phyloP scores from a whole-genome alignment of 2,329 filamentous ascomycete genomes.

The Escovopsis sp. region DNA sequence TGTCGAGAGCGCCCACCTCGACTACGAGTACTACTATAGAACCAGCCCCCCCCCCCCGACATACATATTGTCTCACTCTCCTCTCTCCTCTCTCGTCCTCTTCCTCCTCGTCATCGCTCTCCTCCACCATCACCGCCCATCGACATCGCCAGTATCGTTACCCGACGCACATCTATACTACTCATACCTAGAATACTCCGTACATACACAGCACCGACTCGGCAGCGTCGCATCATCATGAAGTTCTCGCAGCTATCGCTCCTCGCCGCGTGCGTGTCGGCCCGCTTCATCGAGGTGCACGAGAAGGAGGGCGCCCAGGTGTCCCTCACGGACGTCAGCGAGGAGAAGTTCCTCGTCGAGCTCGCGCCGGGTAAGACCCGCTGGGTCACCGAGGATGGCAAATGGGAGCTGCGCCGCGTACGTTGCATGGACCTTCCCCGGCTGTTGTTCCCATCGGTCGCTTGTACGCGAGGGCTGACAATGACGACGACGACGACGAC shows the following conservation, averaged over 20 bases:
- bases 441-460: background rate
- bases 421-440: slow-evolving; percentile 13
- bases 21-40: background rate
- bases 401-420: slow-evolving; percentile 80
- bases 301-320: slow-evolving; percentile 32
- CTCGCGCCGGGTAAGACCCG: slow-evolving; percentile 65
- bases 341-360: slow-evolving; percentile 56
- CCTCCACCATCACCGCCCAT: background rate
- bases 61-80: background rate
- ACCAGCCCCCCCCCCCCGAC: background rate
- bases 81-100: background rate
- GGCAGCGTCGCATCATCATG: slow-evolving; percentile 21
- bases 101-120: background rate
- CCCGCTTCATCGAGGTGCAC: slow-evolving; percentile 39
- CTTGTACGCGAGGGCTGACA: no score
- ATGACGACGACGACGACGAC: no score
- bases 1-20: background rate
- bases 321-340: slow-evolving; percentile 28
- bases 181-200: background rate
- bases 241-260: slow-evolving; percentile 38
- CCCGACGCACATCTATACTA: background rate
- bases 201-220: background rate
- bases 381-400: slow-evolving; percentile 90
- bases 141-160: no score
- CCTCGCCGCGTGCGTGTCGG: slow-evolving; percentile 37